These are phyloP conservation scores for Daldinia sp. DNA, from an alignment of 2,329 filamentous ascomycete genomes.

Conservation along the genomic window DNA sequence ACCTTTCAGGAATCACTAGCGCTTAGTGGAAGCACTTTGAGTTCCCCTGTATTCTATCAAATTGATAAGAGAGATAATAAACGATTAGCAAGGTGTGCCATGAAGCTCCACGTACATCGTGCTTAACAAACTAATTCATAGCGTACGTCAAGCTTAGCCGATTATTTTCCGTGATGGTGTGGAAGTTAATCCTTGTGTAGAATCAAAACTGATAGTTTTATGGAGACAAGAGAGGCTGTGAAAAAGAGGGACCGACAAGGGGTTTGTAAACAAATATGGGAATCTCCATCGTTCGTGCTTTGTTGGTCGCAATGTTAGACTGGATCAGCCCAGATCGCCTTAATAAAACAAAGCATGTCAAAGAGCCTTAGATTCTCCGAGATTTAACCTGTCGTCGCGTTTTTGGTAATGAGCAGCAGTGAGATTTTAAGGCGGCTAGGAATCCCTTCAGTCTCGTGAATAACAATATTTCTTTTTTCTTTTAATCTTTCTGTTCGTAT, in stretches of 20 bases:
- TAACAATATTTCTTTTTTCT: not conserved
- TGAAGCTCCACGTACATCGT: not conserved
- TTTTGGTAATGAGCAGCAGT: constrained; percentile 16
- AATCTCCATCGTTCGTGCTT: not conserved
- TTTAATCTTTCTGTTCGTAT: constrained; percentile 37
- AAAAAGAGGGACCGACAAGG: constrained; percentile 6
- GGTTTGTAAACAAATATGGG: constrained; percentile 3
- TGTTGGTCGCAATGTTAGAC: constrained; percentile 3
- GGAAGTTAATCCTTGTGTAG: not conserved
- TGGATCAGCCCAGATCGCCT: not conserved
- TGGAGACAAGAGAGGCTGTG: constrained; percentile 1
- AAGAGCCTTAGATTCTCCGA: constrained; percentile 2
- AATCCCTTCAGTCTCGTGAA: constrained; percentile 11
- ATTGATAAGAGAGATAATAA: not conserved
- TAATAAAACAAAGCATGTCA: not conserved
- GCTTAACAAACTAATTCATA: not conserved
- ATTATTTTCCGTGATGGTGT: not conserved
- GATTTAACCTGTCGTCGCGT: not conserved
- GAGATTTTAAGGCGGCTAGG: constrained; percentile 10
- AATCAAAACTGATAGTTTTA: not conserved
- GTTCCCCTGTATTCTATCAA: no score
- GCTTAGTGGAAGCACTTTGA: no score
- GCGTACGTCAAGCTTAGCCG: not conserved
- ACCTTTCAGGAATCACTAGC: no score
- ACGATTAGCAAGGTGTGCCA: not conserved